A percentile compares a stretch with the other conserved stretches of the same genome.
Conservation (phyloP, 805 yeast species). For the Candida wancherniae region DNA sequence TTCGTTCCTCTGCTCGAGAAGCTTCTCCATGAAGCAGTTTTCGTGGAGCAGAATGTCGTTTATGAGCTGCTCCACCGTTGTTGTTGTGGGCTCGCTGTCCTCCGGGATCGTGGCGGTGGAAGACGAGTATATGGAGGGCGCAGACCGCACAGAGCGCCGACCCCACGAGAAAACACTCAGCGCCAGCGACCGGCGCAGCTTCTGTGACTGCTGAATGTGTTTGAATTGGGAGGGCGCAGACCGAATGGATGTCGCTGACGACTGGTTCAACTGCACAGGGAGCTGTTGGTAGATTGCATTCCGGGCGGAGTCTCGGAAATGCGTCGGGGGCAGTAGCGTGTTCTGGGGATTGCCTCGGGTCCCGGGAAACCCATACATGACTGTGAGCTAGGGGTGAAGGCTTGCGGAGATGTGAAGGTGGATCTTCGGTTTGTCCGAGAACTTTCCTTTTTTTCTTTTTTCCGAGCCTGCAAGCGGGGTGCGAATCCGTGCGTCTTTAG, state of each 20-base stretch:
- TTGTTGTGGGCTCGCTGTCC: conserved; percentile 38
- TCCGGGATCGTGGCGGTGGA: conserved; percentile 44
- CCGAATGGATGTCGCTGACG: conserved; percentile 31
- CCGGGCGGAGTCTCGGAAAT: conserved; percentile 39
- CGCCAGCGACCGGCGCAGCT: conserved; percentile 32
- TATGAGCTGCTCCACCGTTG: conserved; percentile 40
- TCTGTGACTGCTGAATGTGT: conserved; percentile 14
- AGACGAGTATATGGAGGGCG: conserved; percentile 39
- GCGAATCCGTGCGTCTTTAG: neutral
- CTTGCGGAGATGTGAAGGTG: neutral
- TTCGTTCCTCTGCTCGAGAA: conserved; percentile 8
- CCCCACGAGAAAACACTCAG: conserved; percentile 34
- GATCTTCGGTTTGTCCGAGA: too few species aligned
- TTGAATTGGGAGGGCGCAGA: conserved; percentile 37
- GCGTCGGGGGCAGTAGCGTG: conserved; percentile 29
- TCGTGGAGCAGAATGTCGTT: conserved; percentile 40
- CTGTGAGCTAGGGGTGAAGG: neutral
- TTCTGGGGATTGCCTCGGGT: conserved; percentile 12
- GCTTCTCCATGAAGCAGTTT: conserved; percentile 20
- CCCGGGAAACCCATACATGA: conserved; percentile 17
- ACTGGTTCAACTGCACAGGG: conserved; percentile 20
- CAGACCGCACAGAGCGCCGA: conserved; percentile 37
- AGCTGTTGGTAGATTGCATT: conserved; percentile 41
- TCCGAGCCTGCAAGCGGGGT: neutral
- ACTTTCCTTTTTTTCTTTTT: neutral